Conservation (phyloP, 1,284 basidiomycete genomes). For the Xerocomus minutiporus region DNA sequence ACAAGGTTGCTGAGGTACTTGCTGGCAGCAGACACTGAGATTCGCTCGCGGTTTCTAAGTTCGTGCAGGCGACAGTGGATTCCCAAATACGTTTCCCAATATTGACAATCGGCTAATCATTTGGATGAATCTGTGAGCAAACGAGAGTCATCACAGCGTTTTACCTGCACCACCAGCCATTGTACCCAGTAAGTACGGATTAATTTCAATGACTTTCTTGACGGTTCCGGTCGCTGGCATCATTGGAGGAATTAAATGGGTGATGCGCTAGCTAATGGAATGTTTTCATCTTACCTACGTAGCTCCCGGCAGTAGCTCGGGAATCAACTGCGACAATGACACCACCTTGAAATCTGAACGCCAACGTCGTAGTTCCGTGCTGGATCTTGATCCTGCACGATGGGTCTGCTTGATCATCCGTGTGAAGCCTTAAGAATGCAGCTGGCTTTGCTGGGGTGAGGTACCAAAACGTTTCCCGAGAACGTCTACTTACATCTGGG, state of each 20-base stretch:
- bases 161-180: slow-evolving; percentile 98
- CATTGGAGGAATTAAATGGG: slow-evolving; percentile 4
- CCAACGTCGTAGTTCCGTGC: slow-evolving; percentile 97
- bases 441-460: slow-evolving; percentile 60
- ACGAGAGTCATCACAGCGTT: slow-evolving; percentile 21
- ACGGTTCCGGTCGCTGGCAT: slow-evolving; percentile 84
- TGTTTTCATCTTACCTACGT: slow-evolving; percentile 67
- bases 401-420: slow-evolving; percentile 90
- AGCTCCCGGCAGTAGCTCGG: slow-evolving; percentile 93
- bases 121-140: slow-evolving; percentile 8
- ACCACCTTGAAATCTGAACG: slow-evolving; percentile 95
- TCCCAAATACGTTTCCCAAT: slow-evolving; percentile 98
- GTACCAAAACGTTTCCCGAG: background rate
- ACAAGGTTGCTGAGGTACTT: slow-evolving; percentile 98
- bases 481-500: slow-evolving; percentile 56
- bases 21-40: slow-evolving; percentile 96
- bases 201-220: slow-evolving; percentile 99
- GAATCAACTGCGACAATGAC: slow-evolving; percentile 99
- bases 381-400: slow-evolving; percentile 96
- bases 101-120: slow-evolving; percentile 80
- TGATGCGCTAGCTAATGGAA: background rate
- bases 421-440: slow-evolving; percentile 83
- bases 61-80: slow-evolving; percentile 98
- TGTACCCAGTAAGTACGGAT: slow-evolving; percentile 95
- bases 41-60: slow-evolving; percentile 94